Evolutionary conservation across 768 basidiomycete species (phyloP).

Genomic region (Suillus paluster): DNA sequence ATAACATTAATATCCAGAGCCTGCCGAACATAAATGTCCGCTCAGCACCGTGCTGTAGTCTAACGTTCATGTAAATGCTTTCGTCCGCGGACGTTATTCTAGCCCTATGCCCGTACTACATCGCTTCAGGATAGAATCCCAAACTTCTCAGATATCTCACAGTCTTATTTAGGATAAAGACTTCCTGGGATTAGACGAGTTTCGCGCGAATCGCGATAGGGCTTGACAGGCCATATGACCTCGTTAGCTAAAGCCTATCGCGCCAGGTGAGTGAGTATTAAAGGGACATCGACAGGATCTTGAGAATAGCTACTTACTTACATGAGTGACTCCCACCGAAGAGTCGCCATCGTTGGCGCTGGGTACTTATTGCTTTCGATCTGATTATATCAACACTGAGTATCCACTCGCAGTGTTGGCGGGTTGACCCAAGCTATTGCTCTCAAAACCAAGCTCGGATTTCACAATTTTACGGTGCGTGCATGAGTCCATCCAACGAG

Average conservation of each 20-base stretch:
- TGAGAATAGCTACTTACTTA: neutral
- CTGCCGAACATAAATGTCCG: no score
- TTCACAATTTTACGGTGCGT: slow-evolving; percentile 46
- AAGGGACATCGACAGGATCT: neutral
- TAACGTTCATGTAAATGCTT: no score
- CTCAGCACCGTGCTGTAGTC: no score
- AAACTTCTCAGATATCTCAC: no score
- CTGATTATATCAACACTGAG: neutral
- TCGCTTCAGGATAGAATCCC: no score
- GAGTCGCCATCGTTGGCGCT: slow-evolving; percentile 25
- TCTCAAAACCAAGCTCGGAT: slow-evolving; percentile 41
- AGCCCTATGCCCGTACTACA: no score
- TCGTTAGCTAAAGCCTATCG: neutral
- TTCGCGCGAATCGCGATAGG: neutral
- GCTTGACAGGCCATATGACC: neutral
- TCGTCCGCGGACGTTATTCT: no score
- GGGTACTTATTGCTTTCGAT: slow-evolving; percentile 14
- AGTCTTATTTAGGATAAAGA: neutral
- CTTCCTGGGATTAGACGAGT: neutral
- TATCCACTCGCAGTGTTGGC: slow-evolving; percentile 36
- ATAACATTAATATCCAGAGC: neutral
- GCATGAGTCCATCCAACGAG: neutral
- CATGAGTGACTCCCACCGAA: slow-evolving; percentile 7
- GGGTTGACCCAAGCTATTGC: slow-evolving; percentile 48
- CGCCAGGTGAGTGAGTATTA: neutral